Evolutionary conservation across 1,139 yeast genomes (phyloP).

Genomic region (Yamadazyma sp.): DNA sequence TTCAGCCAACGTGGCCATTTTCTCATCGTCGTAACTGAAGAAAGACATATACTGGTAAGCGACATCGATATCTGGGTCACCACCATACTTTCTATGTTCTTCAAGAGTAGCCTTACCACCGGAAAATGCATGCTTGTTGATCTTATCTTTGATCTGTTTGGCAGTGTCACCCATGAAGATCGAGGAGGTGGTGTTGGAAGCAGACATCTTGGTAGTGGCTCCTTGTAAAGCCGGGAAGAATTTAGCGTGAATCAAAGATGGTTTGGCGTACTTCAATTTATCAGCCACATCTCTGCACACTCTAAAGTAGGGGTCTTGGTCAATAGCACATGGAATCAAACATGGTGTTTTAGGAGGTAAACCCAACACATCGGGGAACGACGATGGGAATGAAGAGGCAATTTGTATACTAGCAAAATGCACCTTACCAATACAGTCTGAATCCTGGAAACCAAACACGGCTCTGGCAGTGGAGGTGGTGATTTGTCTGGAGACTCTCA

Average conservation of each 20-base stretch:
- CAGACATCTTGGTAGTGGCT: slow-evolving; percentile 95
- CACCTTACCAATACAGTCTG: slow-evolving; percentile 90
- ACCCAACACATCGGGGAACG: slow-evolving; percentile 92
- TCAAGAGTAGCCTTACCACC: slow-evolving; percentile 90
- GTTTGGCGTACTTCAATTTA: slow-evolving; percentile 86
- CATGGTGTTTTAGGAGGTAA: slow-evolving; percentile 87
- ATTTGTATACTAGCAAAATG: slow-evolving; percentile 97
- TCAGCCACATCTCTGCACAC: slow-evolving; percentile 97
- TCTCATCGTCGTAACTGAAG: slow-evolving; percentile 84
- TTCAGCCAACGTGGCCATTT: slow-evolving; percentile 60
- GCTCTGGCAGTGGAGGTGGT: slow-evolving; percentile 95
- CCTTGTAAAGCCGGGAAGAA: slow-evolving; percentile 99
- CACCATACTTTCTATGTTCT: slow-evolving; percentile 87
- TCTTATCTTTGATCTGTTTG: slow-evolving; percentile 87
- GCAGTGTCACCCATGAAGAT: slow-evolving; percentile 95
- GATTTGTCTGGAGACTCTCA: slow-evolving; percentile 90
- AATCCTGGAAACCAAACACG: slow-evolving; percentile 95
- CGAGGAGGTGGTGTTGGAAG: slow-evolving; percentile 74
- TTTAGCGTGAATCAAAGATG: slow-evolving; percentile 88
- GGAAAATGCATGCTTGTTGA: slow-evolving; percentile 94
- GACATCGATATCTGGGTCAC: slow-evolving; percentile 94
- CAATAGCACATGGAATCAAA: slow-evolving; percentile 98
- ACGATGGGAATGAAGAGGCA: slow-evolving; percentile 92
- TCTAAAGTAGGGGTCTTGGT: slow-evolving; percentile 97
- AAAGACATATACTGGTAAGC: slow-evolving; percentile 91